A percentile compares a stretch with the other conserved stretches of the same genome.
These are phyloP conservation scores for Cyberlindnera nakhonratchasimensis DNA, from an alignment of 805 yeast genomes.

Conservation along the genomic window DNA sequence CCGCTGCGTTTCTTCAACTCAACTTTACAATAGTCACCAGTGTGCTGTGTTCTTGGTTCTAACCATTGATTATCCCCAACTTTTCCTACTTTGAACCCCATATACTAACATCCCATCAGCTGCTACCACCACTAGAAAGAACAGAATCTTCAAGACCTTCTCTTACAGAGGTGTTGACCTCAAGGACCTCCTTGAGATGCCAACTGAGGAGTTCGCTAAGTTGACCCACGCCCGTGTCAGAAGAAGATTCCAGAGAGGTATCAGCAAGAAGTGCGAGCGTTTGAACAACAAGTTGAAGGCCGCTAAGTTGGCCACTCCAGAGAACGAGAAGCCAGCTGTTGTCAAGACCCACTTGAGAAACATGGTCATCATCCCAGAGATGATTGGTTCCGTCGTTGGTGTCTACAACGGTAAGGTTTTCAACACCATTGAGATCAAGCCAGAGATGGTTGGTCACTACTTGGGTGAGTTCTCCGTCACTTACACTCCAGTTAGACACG, in stretches of 20 bases:
- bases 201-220: constrained; percentile 95
- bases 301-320: constrained; percentile 86
- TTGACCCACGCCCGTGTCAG: constrained; percentile 98
- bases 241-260: constrained; percentile 99
- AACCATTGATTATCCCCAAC: not conserved
- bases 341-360: constrained; percentile 99
- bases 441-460: constrained; percentile 99
- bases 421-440: constrained; percentile 98
- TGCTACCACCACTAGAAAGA: constrained; percentile 58
- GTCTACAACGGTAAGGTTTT: constrained; percentile 99
- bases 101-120: constrained; percentile 21
- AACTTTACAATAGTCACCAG: no score
- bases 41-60: no score
- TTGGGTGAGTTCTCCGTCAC: constrained; percentile 99
- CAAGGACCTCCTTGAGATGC: constrained; percentile 86
- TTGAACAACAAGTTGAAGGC: constrained; percentile 96
- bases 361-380: constrained; percentile 98
- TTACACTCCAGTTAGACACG: constrained; percentile 99
- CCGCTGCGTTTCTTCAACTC: no score
- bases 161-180: constrained; percentile 99
- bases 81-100: not conserved
- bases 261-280: constrained; percentile 91
- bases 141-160: constrained; percentile 94
- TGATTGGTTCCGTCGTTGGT: constrained; percentile 98
- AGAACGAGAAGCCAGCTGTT: constrained; percentile 93